phyloP scores from a whole-genome alignment of 2,329 filamentous ascomycete species.

The Hypoxylon sp. region DNA sequence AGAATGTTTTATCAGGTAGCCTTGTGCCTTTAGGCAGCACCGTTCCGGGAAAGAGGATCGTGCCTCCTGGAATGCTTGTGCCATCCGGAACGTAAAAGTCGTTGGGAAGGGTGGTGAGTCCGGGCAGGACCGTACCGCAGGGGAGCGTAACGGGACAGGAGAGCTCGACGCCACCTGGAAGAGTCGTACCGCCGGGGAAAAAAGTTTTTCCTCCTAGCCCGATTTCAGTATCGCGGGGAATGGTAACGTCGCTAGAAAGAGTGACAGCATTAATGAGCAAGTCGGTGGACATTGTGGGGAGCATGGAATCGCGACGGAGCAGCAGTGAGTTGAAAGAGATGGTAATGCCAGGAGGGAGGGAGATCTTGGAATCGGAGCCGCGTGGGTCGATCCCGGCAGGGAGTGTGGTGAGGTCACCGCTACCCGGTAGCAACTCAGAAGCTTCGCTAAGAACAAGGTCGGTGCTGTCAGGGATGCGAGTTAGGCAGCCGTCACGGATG shows the following conservation, averaged over 20 bases:
- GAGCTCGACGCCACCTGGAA: neutral
- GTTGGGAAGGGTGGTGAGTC: neutral
- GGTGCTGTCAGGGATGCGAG: neutral
- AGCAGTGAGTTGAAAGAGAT: neutral
- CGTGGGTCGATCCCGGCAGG: too few species aligned
- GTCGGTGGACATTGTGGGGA: neutral
- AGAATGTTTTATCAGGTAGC: neutral
- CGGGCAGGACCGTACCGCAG: neutral
- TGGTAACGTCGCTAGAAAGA: neutral
- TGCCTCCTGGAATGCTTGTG: neutral
- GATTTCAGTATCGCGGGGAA: neutral
- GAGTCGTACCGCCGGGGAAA: neutral
- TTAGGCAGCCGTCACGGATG: neutral
- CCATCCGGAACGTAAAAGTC: neutral
- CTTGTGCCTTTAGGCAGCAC: neutral
- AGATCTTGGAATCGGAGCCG: too few species aligned
- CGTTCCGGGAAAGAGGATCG: neutral
- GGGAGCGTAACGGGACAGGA: neutral
- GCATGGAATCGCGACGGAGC: neutral
- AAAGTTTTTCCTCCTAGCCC: neutral
- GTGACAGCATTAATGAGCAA: neutral
- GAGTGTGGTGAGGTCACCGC: neutral
- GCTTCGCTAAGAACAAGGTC: neutral
- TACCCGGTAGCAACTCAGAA: neutral
- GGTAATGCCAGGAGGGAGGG: neutral